Conservation (phyloP, 805 yeast species). For the Ogataea minuta region DNA sequence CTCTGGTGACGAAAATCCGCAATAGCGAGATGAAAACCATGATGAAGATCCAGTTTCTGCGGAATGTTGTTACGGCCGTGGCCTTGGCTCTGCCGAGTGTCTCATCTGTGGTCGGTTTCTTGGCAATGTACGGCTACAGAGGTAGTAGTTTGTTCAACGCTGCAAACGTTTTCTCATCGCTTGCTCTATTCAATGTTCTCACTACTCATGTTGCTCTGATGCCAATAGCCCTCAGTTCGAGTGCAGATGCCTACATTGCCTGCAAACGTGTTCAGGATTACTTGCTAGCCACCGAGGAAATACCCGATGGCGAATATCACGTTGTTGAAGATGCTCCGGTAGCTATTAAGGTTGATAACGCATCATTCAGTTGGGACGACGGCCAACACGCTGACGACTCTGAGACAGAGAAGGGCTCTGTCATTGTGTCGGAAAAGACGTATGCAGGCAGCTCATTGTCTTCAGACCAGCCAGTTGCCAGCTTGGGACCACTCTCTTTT, state of each 20-base stretch:
- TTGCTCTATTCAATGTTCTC: constrained; percentile 63
- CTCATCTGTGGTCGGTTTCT: constrained; percentile 62
- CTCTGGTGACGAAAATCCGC: constrained; percentile 55
- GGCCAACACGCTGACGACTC: not conserved
- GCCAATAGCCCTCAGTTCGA: constrained; percentile 68
- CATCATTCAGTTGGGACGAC: constrained; percentile 65
- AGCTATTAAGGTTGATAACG: constrained; percentile 51
- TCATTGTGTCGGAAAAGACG: not conserved
- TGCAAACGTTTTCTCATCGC: constrained; percentile 66
- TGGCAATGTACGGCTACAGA: constrained; percentile 39
- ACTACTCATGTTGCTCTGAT: constrained; percentile 62
- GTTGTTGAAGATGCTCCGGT: constrained; percentile 23
- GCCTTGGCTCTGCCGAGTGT: constrained; percentile 67
- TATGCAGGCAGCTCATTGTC: not conserved
- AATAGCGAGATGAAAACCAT: constrained; percentile 59
- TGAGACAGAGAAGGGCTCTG: too few species aligned
- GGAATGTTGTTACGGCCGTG: constrained; percentile 61
- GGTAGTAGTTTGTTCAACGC: constrained; percentile 42
- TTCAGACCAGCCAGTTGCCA: not conserved
- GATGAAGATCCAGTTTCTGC: constrained; percentile 59
- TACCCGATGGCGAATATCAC: constrained; percentile 27
- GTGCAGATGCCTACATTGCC: constrained; percentile 65
- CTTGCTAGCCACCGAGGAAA: constrained; percentile 42
- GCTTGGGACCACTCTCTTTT: constrained; percentile 6
- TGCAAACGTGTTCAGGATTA: constrained; percentile 53